Conservation (phyloP, 257 asterid genomes). For the Verbascum thapsus region DNA sequence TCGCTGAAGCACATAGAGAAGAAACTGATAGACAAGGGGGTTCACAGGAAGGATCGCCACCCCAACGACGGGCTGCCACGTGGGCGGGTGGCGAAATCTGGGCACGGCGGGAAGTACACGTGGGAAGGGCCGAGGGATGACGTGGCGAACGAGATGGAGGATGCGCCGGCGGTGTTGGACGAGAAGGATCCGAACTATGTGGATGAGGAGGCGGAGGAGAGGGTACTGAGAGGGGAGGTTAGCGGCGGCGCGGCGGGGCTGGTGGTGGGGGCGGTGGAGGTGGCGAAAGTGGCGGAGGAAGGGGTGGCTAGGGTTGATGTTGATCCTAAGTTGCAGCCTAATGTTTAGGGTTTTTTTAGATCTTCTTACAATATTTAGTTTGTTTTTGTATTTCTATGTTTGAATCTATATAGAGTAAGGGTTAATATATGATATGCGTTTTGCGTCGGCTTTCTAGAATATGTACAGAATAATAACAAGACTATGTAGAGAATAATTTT, state of each 20-base stretch:
- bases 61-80: slow-evolving; percentile 47
- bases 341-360: slow-evolving; percentile 18
- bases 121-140: slow-evolving; percentile 57
- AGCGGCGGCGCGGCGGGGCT: slow-evolving; percentile 40
- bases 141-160: slow-evolving; percentile 37
- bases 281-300: slow-evolving; percentile 42
- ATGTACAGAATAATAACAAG: too few relatives aligned
- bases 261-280: slow-evolving; percentile 51
- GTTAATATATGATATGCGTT: too few relatives aligned
- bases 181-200: slow-evolving; percentile 57
- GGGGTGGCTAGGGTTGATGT: slow-evolving; percentile 55
- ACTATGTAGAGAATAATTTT: too few relatives aligned
- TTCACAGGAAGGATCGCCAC: slow-evolving; percentile 51
- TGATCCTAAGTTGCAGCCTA: slow-evolving; percentile 37
- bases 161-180: slow-evolving; percentile 44
- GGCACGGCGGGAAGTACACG: slow-evolving; percentile 60
- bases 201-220: slow-evolving; percentile 56
- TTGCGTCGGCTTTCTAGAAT: too few relatives aligned
- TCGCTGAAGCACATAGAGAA: slow-evolving; percentile 42
- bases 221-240: slow-evolving; percentile 38
- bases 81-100: slow-evolving; percentile 42
- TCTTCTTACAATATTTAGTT: too few relatives aligned
- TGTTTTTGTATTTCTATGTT: too few relatives aligned
- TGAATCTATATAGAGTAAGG: too few relatives aligned
- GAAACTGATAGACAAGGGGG: slow-evolving; percentile 55